Conservation (phyloP, 768 basidiomycete species). For the Lepiota venenata region DNA sequence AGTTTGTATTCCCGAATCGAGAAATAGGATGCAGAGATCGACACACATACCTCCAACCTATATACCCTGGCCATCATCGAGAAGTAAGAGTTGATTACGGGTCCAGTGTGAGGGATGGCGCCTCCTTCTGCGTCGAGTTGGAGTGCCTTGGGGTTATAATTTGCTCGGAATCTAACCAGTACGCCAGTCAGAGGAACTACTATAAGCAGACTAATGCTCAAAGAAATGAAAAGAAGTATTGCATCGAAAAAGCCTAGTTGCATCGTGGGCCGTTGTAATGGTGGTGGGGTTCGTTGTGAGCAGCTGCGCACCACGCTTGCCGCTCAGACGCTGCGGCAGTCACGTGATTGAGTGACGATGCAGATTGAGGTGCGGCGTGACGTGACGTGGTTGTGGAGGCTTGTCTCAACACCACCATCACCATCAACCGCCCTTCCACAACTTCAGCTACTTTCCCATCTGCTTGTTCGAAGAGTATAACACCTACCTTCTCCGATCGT, state of each 20-base stretch:
- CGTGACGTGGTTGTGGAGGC: background rate
- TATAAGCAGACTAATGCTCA: conserved; percentile 51
- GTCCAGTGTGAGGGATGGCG: conserved; percentile 73
- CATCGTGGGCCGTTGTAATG: conserved; percentile 16
- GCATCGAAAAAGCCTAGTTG: conserved; percentile 34
- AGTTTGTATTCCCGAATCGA: background rate
- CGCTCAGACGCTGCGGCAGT: background rate
- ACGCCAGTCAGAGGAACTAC: conserved; percentile 64
- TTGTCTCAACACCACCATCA: conserved; percentile 4
- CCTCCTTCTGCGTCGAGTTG: conserved; percentile 76
- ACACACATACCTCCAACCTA: conserved; percentile 59
- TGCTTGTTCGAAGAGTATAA: background rate
- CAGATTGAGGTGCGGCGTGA: background rate
- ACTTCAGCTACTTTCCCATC: background rate
- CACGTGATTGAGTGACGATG: background rate
- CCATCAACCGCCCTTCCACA: background rate
- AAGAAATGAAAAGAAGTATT: conserved; percentile 39
- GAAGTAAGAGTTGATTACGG: conserved; percentile 73
- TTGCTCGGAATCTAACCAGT: conserved; percentile 75
- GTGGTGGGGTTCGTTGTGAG: background rate
- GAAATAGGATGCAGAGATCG: background rate
- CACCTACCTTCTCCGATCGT: too few relatives aligned
- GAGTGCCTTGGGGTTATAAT: conserved; percentile 84
- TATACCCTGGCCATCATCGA: conserved; percentile 71
- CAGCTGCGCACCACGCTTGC: background rate